Conservation (phyloP, 495 filamentous ascomycete species). For the Hyaloscypha hepaticicola region DNA sequence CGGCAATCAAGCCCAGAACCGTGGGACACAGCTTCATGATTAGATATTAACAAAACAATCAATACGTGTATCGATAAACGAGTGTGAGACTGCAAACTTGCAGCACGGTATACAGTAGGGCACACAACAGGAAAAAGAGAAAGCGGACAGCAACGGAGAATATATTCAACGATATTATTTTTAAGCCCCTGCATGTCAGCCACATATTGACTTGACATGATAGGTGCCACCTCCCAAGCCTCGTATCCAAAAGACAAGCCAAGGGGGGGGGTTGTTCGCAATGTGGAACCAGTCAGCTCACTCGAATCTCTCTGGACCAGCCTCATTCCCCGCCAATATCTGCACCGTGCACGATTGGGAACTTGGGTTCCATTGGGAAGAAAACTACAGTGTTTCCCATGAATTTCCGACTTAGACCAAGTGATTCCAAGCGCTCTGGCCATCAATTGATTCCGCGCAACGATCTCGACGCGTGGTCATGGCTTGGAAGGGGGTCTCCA, state of each 20-base stretch:
- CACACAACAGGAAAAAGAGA: conserved; percentile 1
- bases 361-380: no score
- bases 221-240: neutral
- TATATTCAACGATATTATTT: neutral
- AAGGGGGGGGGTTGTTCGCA: neutral
- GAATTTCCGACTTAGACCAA: neutral
- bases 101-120: conserved; percentile 6
- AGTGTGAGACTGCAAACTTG: conserved; percentile 27
- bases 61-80: conserved; percentile 12
- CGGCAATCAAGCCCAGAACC: conserved; percentile 36
- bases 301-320: neutral
- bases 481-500: no score
- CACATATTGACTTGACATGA: neutral
- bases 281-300: neutral
- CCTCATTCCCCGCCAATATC: neutral
- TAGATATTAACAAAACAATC: conserved; percentile 21
- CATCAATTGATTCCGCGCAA: neutral
- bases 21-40: conserved; percentile 28
- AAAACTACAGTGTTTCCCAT: neutral
- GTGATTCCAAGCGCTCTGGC: no score
- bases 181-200: neutral
- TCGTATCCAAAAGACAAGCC: neutral
- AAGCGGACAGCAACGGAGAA: neutral
- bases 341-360: neutral
- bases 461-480: neutral